Percentiles rank a stretch among this genome's conserved stretches.
Evolutionary conservation across 164 flowering plant species (phyloP).

Genomic region (Houttuynia cordata): DNA sequence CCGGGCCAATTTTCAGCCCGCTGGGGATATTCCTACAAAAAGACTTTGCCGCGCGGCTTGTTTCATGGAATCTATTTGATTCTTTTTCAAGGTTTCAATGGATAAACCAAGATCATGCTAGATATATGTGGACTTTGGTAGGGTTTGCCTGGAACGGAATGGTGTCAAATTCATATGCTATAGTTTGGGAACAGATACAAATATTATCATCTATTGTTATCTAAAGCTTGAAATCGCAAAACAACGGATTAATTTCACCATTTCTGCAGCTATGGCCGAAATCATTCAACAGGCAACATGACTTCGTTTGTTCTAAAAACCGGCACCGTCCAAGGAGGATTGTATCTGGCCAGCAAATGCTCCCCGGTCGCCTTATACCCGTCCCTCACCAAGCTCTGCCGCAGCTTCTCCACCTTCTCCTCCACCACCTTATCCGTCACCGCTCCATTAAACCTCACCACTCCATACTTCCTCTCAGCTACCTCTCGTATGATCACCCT

Average conservation of each 20-base stretch:
- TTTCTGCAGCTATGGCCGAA: background rate
- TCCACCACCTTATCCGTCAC: constrained; percentile 50
- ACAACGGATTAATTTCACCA: background rate
- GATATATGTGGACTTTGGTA: no score
- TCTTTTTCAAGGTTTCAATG: no score
- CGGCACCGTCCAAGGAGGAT: constrained; percentile 83
- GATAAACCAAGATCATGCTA: no score
- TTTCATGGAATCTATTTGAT: no score
- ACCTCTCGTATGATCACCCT: constrained; percentile 74
- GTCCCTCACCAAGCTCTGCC: constrained; percentile 55
- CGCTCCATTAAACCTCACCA: constrained; percentile 62
- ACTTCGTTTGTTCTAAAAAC: constrained; percentile 71
- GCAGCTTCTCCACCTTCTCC: constrained; percentile 53
- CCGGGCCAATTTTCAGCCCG: no score
- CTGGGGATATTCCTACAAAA: no score
- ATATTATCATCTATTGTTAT: no score
- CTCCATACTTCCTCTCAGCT: constrained; percentile 66
- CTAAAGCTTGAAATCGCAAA: no score
- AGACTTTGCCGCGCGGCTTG: no score
- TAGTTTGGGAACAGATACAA: no score
- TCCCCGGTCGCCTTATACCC: constrained; percentile 49
- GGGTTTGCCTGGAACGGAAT: no score
- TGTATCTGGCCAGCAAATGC: constrained; percentile 60
- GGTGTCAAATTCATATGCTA: no score
- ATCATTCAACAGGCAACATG: constrained; percentile 58